Conservation (phyloP, 805 yeast species). For the Nakazawaea laoshanensis region DNA sequence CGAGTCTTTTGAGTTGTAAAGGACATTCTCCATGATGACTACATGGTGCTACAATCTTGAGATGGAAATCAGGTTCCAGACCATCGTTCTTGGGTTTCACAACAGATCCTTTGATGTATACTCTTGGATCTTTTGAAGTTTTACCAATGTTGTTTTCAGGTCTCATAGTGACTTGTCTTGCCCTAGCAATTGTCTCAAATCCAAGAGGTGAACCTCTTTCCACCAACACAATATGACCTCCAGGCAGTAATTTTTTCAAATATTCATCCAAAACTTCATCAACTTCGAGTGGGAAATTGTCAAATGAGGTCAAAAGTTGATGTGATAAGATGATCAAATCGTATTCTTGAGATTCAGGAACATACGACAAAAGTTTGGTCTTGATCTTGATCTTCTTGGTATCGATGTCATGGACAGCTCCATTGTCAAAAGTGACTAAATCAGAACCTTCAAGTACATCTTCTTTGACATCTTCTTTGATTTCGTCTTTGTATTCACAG, state of each 20-base stretch:
- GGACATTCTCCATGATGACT: slow-evolving; percentile 85
- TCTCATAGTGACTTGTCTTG: slow-evolving; percentile 83
- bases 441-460: slow-evolving; percentile 13
- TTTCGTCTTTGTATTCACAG: slow-evolving; percentile 31
- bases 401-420: slow-evolving; percentile 29
- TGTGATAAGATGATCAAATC: slow-evolving; percentile 82
- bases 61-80: slow-evolving; percentile 34
- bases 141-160: slow-evolving; percentile 60
- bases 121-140: slow-evolving; percentile 44
- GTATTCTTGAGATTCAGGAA: slow-evolving; percentile 48
- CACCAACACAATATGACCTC: slow-evolving; percentile 69
- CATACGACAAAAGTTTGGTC: slow-evolving; percentile 45
- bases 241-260: slow-evolving; percentile 58
- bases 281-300: slow-evolving; percentile 61
- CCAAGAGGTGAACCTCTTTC: slow-evolving; percentile 91
- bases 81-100: slow-evolving; percentile 29
- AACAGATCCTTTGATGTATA: slow-evolving; percentile 47
- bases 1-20: slow-evolving; percentile 69
- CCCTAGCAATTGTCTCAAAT: slow-evolving; percentile 81
- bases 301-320: slow-evolving; percentile 55
- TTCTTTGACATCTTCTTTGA: slow-evolving; percentile 12
- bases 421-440: slow-evolving; percentile 6
- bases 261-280: slow-evolving; percentile 58
- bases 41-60: slow-evolving; percentile 81
- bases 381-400: slow-evolving; percentile 44